Conservation (phyloP, 139 green algal species). For the Coccomyxa sp. region DNA sequence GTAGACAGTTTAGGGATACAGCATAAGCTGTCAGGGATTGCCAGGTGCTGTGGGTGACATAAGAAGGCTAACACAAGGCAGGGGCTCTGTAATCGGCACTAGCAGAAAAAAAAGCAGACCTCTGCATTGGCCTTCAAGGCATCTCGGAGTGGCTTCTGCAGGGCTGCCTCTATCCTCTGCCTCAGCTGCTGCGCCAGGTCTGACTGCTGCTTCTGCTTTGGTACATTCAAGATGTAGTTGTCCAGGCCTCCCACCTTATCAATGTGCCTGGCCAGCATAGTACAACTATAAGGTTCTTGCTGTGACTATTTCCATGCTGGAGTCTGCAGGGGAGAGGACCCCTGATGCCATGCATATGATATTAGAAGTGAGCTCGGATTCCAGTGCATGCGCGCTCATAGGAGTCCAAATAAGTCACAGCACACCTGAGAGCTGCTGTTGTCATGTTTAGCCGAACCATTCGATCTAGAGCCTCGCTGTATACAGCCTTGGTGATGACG, state of each 20-base stretch:
- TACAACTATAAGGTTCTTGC: neutral
- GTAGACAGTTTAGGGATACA: too few relatives aligned
- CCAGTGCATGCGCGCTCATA: neutral
- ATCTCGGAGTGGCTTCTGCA: neutral
- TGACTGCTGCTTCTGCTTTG: slow-evolving; percentile 60
- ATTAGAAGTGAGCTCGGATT: too few relatives aligned
- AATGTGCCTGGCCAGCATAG: slow-evolving; percentile 53
- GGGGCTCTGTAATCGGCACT: too few relatives aligned
- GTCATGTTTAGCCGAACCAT: slow-evolving; percentile 71
- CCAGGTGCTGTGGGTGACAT: too few relatives aligned
- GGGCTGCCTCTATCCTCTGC: slow-evolving; percentile 24
- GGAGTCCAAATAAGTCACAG: neutral
- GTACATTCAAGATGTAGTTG: slow-evolving; percentile 72
- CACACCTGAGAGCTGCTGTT: slow-evolving; percentile 59
- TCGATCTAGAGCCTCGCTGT: slow-evolving; percentile 56
- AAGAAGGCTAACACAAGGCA: too few relatives aligned
- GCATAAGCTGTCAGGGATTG: too few relatives aligned
- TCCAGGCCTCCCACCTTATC: slow-evolving; percentile 84
- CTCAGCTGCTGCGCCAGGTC: slow-evolving; percentile 38
- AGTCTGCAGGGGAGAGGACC: too few relatives aligned
- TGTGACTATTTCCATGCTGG: too few relatives aligned
- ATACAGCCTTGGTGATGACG: slow-evolving; percentile 67
- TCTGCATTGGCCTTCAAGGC: too few relatives aligned
- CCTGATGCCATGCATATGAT: too few relatives aligned
- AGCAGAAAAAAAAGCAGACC: too few relatives aligned